These are phyloP conservation scores for Gorgonomyces haynaldii DNA, from an alignment of 192 early-diverging fungal species.

Conservation along the genomic window DNA sequence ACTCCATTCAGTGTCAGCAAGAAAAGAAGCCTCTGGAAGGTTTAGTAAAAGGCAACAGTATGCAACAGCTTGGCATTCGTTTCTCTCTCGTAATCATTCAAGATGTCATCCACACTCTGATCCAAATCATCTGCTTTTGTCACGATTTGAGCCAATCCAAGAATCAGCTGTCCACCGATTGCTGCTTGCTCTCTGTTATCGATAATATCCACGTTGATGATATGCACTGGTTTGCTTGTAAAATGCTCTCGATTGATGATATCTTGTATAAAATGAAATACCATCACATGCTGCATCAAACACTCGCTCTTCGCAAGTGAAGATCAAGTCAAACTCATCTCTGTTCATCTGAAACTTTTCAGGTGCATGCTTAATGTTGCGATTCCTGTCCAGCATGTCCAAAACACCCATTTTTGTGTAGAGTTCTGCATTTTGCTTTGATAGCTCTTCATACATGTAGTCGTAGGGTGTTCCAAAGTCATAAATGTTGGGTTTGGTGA, in stretches of 20 bases:
- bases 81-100: conserved; percentile 55
- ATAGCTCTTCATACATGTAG: conserved; percentile 74
- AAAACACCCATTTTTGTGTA: conserved; percentile 82
- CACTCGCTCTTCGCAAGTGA: conserved; percentile 92
- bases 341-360: conserved; percentile 72
- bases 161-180: conserved; percentile 72
- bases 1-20: too few species aligned
- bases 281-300: conserved; percentile 90
- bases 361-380: conserved; percentile 79
- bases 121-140: conserved; percentile 57
- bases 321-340: conserved; percentile 76
- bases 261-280: conserved; percentile 45
- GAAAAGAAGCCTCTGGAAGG: too few species aligned
- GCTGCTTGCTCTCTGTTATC: conserved; percentile 86
- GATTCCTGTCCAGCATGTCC: conserved; percentile 87
- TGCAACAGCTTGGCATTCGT: conserved; percentile 32
- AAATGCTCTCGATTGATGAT: conserved; percentile 55
- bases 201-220: conserved; percentile 93
- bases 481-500: conserved; percentile 83
- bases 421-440: conserved; percentile 52
- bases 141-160: conserved; percentile 67
- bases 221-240: conserved; percentile 60
- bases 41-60: too few species aligned
- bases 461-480: conserved; percentile 87
- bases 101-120: conserved; percentile 68